A percentile compares a stretch with the other conserved stretches of the same genome.
These are phyloP conservation scores for Exophiala aquamarina DNA, from an alignment of 2,329 filamentous ascomycete genomes.

Conservation along the genomic window DNA sequence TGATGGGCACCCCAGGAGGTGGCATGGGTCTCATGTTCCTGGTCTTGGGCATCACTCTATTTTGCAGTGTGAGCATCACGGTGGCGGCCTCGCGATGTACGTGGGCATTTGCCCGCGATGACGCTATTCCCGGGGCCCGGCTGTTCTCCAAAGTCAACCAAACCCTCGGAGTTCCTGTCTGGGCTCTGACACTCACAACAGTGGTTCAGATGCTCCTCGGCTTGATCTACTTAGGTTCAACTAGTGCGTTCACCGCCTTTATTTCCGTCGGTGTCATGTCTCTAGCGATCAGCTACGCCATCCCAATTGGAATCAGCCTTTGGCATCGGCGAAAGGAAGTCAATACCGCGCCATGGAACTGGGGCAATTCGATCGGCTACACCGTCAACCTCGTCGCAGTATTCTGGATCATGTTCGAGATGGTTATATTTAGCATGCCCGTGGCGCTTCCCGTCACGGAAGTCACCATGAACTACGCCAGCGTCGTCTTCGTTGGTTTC, in stretches of 20 bases:
- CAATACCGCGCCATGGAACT: conserved; percentile 49
- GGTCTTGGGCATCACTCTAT: conserved; percentile 51
- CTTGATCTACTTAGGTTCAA: conserved; percentile 50
- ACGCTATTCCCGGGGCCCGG: conserved; percentile 63
- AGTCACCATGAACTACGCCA: conserved; percentile 58
- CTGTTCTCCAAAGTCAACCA: conserved; percentile 62
- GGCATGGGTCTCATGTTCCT: conserved; percentile 51
- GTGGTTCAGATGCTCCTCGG: conserved; percentile 50
- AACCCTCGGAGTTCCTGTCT: conserved; percentile 64
- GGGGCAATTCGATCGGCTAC: conserved; percentile 44
- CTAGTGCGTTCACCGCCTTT: conserved; percentile 51
- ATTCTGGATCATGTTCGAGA: conserved; percentile 53
- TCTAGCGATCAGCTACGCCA: conserved; percentile 56
- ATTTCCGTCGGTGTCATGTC: conserved; percentile 58
- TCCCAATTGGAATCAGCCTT: conserved; percentile 56
- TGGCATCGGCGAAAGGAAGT: conserved; percentile 49
- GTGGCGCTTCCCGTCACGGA: conserved; percentile 54
- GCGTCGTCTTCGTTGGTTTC: conserved; percentile 59
- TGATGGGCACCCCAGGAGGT: conserved; percentile 51
- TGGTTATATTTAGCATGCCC: conserved; percentile 56
- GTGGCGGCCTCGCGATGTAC: conserved; percentile 52
- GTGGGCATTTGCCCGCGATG: conserved; percentile 73
- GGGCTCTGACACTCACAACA: conserved; percentile 67
- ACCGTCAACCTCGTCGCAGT: conserved; percentile 49
- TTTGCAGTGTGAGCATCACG: conserved; percentile 56